phyloP scores from a whole-genome alignment of 73 alveolate species.

The Paramecium sexaurelia region DNA sequence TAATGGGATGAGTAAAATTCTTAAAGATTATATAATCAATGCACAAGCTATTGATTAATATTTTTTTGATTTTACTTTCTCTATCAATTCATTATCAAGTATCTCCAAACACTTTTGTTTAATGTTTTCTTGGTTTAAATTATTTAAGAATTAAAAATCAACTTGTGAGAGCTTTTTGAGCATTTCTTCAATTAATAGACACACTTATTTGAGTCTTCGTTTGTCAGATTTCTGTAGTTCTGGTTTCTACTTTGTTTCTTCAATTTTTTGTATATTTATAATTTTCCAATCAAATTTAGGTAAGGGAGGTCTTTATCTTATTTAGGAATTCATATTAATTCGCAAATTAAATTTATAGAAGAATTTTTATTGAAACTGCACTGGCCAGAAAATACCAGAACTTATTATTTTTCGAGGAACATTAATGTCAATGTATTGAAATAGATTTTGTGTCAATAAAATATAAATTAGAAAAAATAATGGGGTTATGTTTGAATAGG shows the following conservation, averaged over 20 bases:
- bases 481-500: neutral
- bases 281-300: neutral
- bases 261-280: neutral
- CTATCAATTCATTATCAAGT: neutral
- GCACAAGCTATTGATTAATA: conserved; percentile 22
- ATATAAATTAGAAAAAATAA: neutral
- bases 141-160: neutral
- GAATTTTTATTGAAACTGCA: neutral
- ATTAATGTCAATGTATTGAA: neutral
- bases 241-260: neutral
- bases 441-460: neutral
- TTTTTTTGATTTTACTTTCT: conserved; percentile 22
- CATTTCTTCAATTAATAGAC: neutral
- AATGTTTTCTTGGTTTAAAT: neutral
- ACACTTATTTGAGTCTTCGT: neutral
- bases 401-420: neutral
- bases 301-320: neutral
- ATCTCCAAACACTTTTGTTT: neutral
- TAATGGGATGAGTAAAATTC: neutral
- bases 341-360: neutral
- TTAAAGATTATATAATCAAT: conserved; percentile 13
- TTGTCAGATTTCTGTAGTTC: neutral
- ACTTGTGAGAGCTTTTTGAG: neutral
- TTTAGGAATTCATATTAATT: neutral
- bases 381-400: neutral